Percentiles rank a stretch among this genome's conserved stretches.
phyloP scores from a whole-genome alignment of 306 rosid genomes.

The Prunus davidiana region DNA sequence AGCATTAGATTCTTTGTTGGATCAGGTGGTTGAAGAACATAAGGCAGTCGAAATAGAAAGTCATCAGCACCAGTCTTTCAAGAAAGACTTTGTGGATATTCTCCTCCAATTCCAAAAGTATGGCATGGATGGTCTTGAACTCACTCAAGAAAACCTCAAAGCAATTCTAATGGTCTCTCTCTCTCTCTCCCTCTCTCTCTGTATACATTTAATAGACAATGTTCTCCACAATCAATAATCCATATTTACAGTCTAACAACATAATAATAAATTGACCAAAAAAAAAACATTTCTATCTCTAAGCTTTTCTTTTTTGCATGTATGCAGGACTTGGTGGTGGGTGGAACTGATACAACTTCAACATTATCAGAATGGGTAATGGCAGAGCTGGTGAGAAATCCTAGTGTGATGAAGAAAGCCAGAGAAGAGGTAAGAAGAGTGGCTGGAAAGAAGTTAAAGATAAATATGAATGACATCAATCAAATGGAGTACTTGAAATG shows the following conservation, averaged over 20 bases:
- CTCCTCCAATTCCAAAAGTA: too few relatives aligned
- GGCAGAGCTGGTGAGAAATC: conserved; percentile 24
- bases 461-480: conserved; percentile 23
- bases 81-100: not conserved
- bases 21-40: not conserved
- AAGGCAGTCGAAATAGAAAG: not conserved
- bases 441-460: conserved; percentile 23
- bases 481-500: conserved; percentile 38
- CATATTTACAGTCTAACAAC: not conserved
- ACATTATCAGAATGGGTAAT: conserved; percentile 23
- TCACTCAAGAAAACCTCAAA: too few relatives aligned
- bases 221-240: not conserved
- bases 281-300: not conserved
- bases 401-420: conserved; percentile 21
- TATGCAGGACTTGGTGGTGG: conserved; percentile 15
- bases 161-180: not conserved
- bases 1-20: conserved; percentile 9
- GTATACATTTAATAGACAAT: not conserved
- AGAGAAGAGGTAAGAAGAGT: conserved; percentile 25
- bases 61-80: conserved; percentile 1
- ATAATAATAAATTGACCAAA: not conserved
- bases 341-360: conserved; percentile 20
- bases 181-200: not conserved
- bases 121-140: too few relatives aligned
- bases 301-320: not conserved